Conservation (phyloP, 164 flowering plant genomes). For the Amborella trichopoda region DNA sequence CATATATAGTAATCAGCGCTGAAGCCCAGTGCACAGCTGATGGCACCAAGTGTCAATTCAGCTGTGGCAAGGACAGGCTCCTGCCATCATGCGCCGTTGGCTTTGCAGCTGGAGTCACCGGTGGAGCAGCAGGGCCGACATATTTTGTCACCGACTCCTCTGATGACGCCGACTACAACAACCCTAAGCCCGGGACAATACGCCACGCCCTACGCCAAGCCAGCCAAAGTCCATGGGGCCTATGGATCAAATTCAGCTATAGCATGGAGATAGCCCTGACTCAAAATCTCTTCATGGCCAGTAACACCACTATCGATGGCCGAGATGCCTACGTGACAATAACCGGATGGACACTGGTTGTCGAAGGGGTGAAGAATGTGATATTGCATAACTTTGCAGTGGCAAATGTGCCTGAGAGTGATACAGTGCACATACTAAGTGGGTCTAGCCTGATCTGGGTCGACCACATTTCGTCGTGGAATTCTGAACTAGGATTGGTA, state of each 20-base stretch:
- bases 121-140: constrained; percentile 17
- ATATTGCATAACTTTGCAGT: constrained; percentile 22
- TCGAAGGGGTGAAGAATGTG: constrained; percentile 14
- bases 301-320: constrained; percentile 22
- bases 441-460: constrained; percentile 17
- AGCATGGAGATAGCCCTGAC: constrained; percentile 15
- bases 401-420: constrained; percentile 9
- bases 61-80: constrained; percentile 15
- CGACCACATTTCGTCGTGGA: constrained; percentile 16
- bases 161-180: constrained; percentile 2
- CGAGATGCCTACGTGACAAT: constrained; percentile 17
- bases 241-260: constrained; percentile 15
- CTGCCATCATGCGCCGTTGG: constrained; percentile 15
- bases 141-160: constrained; percentile 7
- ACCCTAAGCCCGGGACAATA: constrained; percentile 17
- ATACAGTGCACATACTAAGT: constrained; percentile 17
- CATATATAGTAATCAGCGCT: too few relatives aligned
- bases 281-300: constrained; percentile 13
- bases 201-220: constrained; percentile 15
- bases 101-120: constrained; percentile 18
- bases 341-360: constrained; percentile 7
- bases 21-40: constrained; percentile 9
- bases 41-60: constrained; percentile 22
- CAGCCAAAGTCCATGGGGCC: constrained; percentile 10
- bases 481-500: constrained; percentile 17